Base-by-base conservation (phyloP, 176 grass and related monocot genomes). In the Ensete ventricosum region DNA sequence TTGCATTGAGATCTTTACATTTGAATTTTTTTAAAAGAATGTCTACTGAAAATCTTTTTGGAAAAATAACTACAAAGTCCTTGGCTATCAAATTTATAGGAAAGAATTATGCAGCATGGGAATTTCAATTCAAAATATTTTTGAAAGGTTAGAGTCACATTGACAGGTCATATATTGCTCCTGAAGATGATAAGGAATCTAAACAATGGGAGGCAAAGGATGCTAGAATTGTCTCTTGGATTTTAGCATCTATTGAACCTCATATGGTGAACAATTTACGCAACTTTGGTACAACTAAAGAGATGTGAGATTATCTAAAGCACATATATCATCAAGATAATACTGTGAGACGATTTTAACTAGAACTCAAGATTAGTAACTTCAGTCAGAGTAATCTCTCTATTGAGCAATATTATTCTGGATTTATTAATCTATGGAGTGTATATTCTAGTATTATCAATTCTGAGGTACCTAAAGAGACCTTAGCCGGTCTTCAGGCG, bases 71-170 rank as follows among this genome's bases (percentile, higher is more conserved):
- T 59, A 59, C 14, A 59, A 2, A 59, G 14, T 8, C 0, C 14
- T 59, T 12, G 14, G 55, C 55, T 59, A 59, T 59, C 13, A 49
- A 19, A n/a, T 71, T 71, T 51, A 71, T 17, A n/a, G 48, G 48
- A 71, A 71, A 71, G 17, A 71, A 71, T 52, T 71, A 71, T 71
- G 5, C 2, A 25, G 2, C 65, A 68, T 68, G 24, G 65, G 25
- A 68, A 48, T 68, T 68, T 68, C 65, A 68, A 11, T 68, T 68
- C 27, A 27, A 69, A 69, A 1, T 3, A 49, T 1, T 7, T 69
- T 16, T 34, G 24, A 25, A 25, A 25, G 24, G 24, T 25, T 25
- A n/a, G 58, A 19, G 58, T 62, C 58, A 62, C 0, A 13, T 62
- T 19, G 9, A 62, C n/a, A 14, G 58, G 16, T 55, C 53, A 0